A percentile compares a stretch with the other conserved stretches of the same genome.
These are phyloP conservation scores for Furcasterigmium furcatum DNA, from an alignment of 2,329 filamentous ascomycete species.

Conservation along the genomic window DNA sequence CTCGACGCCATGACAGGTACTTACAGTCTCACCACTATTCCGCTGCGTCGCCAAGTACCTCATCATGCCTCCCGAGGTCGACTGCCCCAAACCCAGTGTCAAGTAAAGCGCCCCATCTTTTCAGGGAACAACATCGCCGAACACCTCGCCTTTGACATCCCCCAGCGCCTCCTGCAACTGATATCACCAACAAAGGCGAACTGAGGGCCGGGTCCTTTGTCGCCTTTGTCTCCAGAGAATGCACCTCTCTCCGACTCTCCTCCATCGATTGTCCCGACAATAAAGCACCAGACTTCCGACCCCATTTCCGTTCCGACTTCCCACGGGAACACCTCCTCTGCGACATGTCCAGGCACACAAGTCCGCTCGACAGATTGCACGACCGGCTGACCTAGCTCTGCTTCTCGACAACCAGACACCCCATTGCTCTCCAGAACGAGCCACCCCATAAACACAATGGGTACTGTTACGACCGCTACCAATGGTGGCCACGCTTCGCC, in stretches of 20 bases:
- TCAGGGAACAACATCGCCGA: too few species aligned
- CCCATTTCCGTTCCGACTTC: neutral
- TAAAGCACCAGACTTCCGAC: too few species aligned
- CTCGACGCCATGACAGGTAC: neutral
- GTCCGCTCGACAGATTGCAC: neutral
- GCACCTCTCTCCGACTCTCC: neutral
- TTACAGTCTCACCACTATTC: too few species aligned
- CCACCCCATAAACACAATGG: neutral
- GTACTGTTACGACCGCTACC: neutral
- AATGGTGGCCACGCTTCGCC: too few species aligned
- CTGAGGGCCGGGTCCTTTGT: neutral
- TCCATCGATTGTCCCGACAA: neutral
- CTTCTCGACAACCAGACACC: neutral
- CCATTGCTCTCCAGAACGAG: neutral
- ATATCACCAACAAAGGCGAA: neutral
- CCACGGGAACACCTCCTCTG: neutral
- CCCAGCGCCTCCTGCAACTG: too few species aligned
- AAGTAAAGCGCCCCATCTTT: too few species aligned
- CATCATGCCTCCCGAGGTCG: too few species aligned
- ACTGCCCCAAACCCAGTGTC: too few species aligned
- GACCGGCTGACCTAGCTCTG: neutral
- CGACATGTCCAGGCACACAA: neutral
- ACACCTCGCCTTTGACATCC: too few species aligned
- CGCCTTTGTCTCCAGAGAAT: neutral
- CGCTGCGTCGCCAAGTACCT: too few species aligned